A percentile compares a stretch with the other conserved stretches of the same genome.
These are phyloP conservation scores for Ascochyta rabiei DNA, from an alignment of 2,329 filamentous ascomycete genomes.

Conservation along the genomic window DNA sequence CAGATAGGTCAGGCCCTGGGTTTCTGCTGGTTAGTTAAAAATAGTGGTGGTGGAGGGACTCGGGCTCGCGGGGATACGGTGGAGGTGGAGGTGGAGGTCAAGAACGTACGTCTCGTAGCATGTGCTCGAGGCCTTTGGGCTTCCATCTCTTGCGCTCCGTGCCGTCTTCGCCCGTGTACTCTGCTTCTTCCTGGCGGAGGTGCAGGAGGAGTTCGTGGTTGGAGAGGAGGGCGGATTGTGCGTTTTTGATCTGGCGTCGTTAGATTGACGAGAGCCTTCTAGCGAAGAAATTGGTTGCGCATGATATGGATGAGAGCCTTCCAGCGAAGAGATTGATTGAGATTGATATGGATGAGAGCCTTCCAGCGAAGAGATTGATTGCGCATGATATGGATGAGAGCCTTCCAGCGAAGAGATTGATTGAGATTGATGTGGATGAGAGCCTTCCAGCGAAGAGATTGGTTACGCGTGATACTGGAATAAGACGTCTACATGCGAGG, in stretches of 20 bases:
- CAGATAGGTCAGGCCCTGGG: conserved; percentile 58
- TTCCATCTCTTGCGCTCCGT: conserved; percentile 32
- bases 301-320: not conserved
- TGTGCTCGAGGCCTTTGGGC: conserved; percentile 63
- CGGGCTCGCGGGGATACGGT: too few relatives aligned
- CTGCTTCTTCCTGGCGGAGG: conserved; percentile 41
- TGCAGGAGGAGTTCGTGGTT: conserved; percentile 72
- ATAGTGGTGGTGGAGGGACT: not conserved
- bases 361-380: not conserved
- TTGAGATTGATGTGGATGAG: too few relatives aligned
- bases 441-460: too few relatives aligned
- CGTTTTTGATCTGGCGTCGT: conserved; percentile 65
- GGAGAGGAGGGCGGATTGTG: conserved; percentile 71
- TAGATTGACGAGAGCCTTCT: not conserved
- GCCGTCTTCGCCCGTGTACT: conserved; percentile 42
- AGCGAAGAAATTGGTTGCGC: not conserved
- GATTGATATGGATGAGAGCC: not conserved
- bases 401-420: too few relatives aligned
- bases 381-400: not conserved
- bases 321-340: too few relatives aligned
- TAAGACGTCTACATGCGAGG: too few relatives aligned
- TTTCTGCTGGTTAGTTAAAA: not conserved
- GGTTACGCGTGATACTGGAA: too few relatives aligned
- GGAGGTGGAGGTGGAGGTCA: too few relatives aligned
- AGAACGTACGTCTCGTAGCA: conserved; percentile 66